phyloP scores from a whole-genome alignment of 2,329 filamentous ascomycete species.

The Alternaria ethzedia region DNA sequence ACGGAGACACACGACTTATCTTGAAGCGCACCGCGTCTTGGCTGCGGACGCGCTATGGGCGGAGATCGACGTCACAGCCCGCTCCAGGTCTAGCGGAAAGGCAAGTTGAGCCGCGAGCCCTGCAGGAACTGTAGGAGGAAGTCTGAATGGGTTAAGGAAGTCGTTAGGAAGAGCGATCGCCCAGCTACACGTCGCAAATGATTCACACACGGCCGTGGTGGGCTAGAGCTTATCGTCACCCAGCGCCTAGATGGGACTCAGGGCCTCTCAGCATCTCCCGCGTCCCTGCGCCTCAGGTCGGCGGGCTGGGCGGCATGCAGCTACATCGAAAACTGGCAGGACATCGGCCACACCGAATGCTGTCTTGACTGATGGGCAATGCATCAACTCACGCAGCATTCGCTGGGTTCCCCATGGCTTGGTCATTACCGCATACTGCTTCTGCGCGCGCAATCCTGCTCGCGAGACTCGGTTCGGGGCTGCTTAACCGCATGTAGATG shows the following conservation, averaged over 20 bases:
- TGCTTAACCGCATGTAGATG: slow-evolving; percentile 20
- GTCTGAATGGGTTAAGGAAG: slow-evolving; percentile 6
- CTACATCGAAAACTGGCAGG: background rate
- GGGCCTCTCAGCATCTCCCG: background rate
- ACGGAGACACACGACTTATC: slow-evolving; percentile 14
- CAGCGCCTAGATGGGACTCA: background rate
- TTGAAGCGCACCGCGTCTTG: slow-evolving; percentile 32
- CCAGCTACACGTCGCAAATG: background rate
- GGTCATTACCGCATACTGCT: slow-evolving; percentile 18
- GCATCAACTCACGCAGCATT: background rate
- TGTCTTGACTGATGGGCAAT: background rate
- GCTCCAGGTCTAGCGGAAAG: slow-evolving; percentile 1
- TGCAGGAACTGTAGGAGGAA: background rate
- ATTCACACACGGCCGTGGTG: background rate
- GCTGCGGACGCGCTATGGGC: background rate
- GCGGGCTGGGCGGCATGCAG: background rate
- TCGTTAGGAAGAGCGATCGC: background rate
- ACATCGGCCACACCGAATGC: background rate
- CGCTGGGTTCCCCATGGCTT: slow-evolving; percentile 1
- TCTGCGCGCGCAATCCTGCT: slow-evolving; percentile 4
- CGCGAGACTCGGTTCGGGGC: slow-evolving; percentile 18
- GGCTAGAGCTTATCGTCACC: background rate
- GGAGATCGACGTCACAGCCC: slow-evolving; percentile 20
- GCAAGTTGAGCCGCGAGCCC: background rate
- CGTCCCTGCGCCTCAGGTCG: background rate